Evolutionary conservation across 768 basidiomycete species (phyloP).

Genomic region (Leccinum aurantiacum): DNA sequence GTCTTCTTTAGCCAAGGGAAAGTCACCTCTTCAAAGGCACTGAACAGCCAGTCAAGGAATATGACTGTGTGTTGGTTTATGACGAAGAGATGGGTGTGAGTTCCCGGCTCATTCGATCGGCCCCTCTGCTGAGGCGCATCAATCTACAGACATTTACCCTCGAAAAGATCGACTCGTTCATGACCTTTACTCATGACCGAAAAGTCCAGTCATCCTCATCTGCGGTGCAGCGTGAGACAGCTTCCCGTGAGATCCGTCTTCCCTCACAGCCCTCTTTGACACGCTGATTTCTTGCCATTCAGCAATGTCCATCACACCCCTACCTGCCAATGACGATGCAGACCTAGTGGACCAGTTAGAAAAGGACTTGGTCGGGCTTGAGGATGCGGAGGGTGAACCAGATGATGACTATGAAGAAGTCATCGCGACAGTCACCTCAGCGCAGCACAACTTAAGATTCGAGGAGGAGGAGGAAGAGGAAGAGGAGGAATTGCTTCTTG

Average conservation of each 20-base stretch:
- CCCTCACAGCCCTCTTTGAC: not conserved
- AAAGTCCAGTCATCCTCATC: slow-evolving; percentile 36
- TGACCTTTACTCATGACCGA: slow-evolving; percentile 54
- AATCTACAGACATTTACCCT: slow-evolving; percentile 61
- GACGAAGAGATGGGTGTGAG: slow-evolving; percentile 72
- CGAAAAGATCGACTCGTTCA: slow-evolving; percentile 71
- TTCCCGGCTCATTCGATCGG: slow-evolving; percentile 8
- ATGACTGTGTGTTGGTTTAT: slow-evolving; percentile 77
- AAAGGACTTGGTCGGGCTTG: slow-evolving; percentile 26
- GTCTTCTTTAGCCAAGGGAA: slow-evolving; percentile 45
- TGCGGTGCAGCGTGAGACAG: slow-evolving; percentile 13
- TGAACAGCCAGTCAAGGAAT: slow-evolving; percentile 61
- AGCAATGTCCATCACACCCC: slow-evolving; percentile 23
- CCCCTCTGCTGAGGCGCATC: slow-evolving; percentile 9
- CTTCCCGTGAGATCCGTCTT: slow-evolving; percentile 23
- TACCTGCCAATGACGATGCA: slow-evolving; percentile 28
- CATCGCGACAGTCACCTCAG: slow-evolving; percentile 30
- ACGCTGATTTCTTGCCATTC: slow-evolving; percentile 1
- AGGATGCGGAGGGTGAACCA: slow-evolving; percentile 40
- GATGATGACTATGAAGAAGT: slow-evolving; percentile 49
- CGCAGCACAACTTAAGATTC: slow-evolving; percentile 34
- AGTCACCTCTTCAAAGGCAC: slow-evolving; percentile 55
- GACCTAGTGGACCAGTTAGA: slow-evolving; percentile 33
- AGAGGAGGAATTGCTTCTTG: slow-evolving; percentile 35
- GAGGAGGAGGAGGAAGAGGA: slow-evolving; percentile 28